Base-by-base conservation (phyloP, 352 stramenopile species). In the Phytophthora macrochlamydospora region DNA sequence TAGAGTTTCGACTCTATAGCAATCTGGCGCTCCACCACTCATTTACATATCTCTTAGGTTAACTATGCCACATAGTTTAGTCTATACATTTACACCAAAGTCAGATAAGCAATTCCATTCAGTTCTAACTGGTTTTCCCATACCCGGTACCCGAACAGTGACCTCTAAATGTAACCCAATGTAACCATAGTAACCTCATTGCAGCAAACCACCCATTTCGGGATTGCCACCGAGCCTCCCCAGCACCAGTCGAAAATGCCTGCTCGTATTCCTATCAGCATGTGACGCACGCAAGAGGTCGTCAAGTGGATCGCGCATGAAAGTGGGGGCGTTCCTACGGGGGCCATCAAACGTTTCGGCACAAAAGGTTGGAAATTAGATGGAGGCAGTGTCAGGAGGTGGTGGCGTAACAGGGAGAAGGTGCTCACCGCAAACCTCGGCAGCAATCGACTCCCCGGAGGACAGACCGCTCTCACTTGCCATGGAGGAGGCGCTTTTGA, bases 401-500 rank as follows among this genome's bases (percentile, higher is more conserved):
- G 63, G 62, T 71, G 68, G 58, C 33, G 65, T 42, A 8, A 65
- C 11, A 50, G 69, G 2, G 64, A 69, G 3, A 24, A 24, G 18
- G 18, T 24, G 18, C 18, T 24, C 18, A 0, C 18, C 18, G 0
- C 0, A 24, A 24, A 24, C 18, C 18, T 0, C 18, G 18, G 18
- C 45, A 69, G 37, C 28, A 29, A 11, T 6, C 40, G 52, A 38
- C 18, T 59, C 7, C 8, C 44, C 18, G 55, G 31, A 30, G 40
- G 44, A 45, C 2, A 32, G 32, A 4, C 46, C 56, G 3, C 28
- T 63, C 48, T 63, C 56, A 1, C 35, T 13, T 14, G 46, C 35
- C 0, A 51, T 67, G 31, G 42, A 67, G 31, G 59, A 60, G 33
- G 30, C 37, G 1, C 43, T 60, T 4, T 56, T 51, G 45, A 56